A percentile compares a stretch with the other conserved stretches of the same genome.
These are phyloP conservation scores for Lecanicillium sp. DNA, from an alignment of 2,329 filamentous ascomycete genomes.

Conservation along the genomic window DNA sequence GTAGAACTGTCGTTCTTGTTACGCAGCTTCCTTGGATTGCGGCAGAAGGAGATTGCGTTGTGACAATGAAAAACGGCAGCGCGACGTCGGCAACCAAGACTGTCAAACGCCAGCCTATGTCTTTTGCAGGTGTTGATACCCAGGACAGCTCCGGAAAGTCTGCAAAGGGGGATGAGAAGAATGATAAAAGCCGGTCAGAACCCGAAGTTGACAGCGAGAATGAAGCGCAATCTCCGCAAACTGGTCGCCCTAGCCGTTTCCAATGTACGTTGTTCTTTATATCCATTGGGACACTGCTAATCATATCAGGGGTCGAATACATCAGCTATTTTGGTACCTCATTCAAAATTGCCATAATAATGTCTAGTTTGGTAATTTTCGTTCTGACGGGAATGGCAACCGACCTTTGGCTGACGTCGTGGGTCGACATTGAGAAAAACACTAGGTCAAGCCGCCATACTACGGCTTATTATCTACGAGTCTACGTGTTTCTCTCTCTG, in stretches of 20 bases:
- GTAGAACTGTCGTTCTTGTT: slow-evolving; percentile 44
- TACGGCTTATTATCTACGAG: slow-evolving; percentile 38
- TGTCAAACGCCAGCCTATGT: background rate
- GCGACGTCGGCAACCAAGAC: background rate
- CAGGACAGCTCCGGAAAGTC: background rate
- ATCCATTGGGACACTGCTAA: too few species aligned
- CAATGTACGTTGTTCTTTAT: background rate
- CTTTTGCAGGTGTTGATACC: background rate
- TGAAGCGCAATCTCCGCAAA: background rate
- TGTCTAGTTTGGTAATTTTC: background rate
- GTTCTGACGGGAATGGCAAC: background rate
- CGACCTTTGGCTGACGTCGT: slow-evolving; percentile 34
- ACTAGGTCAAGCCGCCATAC: slow-evolving; percentile 15
- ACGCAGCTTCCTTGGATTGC: slow-evolving; percentile 40
- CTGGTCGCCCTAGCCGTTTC: background rate
- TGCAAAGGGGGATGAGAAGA: background rate
- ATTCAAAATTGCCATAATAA: background rate
- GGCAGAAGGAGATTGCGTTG: slow-evolving; percentile 34
- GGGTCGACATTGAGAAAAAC: slow-evolving; percentile 20
- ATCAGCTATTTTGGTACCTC: slow-evolving; percentile 1
- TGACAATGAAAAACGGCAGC: slow-evolving; percentile 33
- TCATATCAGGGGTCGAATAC: background rate
- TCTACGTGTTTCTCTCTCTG: slow-evolving; percentile 37
- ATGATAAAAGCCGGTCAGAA: background rate
- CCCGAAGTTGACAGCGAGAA: background rate